Evolutionary conservation across 106 monocot genomes (phyloP), one percentile per base, ranked within the genome.

Genomic region (Dactylorhiza incarnata): DNA sequence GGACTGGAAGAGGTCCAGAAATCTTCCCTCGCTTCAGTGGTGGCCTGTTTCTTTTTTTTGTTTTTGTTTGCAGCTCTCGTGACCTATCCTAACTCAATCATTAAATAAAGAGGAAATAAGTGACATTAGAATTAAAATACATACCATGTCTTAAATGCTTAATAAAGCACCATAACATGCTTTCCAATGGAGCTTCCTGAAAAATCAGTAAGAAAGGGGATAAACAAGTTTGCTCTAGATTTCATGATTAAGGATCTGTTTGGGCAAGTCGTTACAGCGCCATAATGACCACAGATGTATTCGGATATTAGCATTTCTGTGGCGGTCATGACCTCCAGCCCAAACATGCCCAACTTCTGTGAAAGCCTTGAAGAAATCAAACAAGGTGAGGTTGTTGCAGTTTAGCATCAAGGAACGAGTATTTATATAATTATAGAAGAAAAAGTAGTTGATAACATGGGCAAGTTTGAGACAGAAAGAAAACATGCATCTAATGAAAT

Each of bases 1-100:
- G 75, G 9, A 75, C 75, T 43, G 29, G 10, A 6, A 75, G 58
- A 46, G 45, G 55, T 45, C 75, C 75, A 75, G 75, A 75, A 55
- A 75, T 47, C 45, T 59, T 75, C 47, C 75, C 75, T 17, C 59
- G 75, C 75, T 49, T 75, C 75, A 54, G 56, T 59, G 75, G 58
- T 56, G 75, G 45, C 19, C 15, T 75, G 24, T 45, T 75, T 37
- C 59, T 75, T 37, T n/a, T 20, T 75, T 75, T 56, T 59, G 56
- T 75, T 15, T 14, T 10, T 7, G 37, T 23, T 44, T 56, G 61
- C 68, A 45, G 75, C 58, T 75, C 53, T 11, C 75, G 59, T 9
- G 23, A 59, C 61, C 75, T 75, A 65, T 81, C 59, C 45, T 13
- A 77, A 55, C 71, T 45, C n/a, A 56, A 14, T 0, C 0, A 52